phyloP scores from a whole-genome alignment of 1,139 yeast species.

The Scheffersomyces stambukii region DNA sequence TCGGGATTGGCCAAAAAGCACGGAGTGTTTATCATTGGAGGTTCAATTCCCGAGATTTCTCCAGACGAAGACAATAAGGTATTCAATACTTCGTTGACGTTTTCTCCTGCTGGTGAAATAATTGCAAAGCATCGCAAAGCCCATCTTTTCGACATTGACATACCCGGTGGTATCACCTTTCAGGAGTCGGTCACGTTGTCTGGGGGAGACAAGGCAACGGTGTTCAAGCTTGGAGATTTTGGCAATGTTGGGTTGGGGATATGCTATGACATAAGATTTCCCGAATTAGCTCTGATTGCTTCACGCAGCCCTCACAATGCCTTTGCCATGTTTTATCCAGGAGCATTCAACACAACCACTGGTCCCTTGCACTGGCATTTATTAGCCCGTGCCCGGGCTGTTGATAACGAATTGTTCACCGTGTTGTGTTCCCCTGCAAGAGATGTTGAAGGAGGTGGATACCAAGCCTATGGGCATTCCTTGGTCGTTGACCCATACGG shows the following conservation, averaged over 20 bases:
- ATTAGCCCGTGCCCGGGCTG: constrained; percentile 80
- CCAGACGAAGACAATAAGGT: constrained; percentile 44
- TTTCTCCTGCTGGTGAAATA: constrained; percentile 63
- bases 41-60: constrained; percentile 80
- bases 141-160: constrained; percentile 87
- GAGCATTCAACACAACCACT: constrained; percentile 93
- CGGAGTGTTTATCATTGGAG: constrained; percentile 71
- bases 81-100: constrained; percentile 81
- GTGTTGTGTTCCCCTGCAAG: constrained; percentile 87
- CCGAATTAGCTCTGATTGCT: constrained; percentile 80
- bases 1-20: constrained; percentile 60
- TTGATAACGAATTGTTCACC: constrained; percentile 82
- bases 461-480: constrained; percentile 93
- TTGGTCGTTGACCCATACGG: constrained; percentile 85
- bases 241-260: constrained; percentile 87
- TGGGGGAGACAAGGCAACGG: constrained; percentile 79
- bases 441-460: constrained; percentile 57
- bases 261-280: constrained; percentile 90
- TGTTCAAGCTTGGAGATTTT: constrained; percentile 60
- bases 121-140: constrained; percentile 86
- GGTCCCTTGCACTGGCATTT: constrained; percentile 95
- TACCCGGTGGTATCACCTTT: constrained; percentile 84
- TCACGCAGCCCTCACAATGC: constrained; percentile 66
- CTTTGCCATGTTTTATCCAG: constrained; percentile 90
- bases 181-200: constrained; percentile 73